Evolutionary conservation across 1,139 yeast species (phyloP).

Genomic region (Hansenula sp.): DNA sequence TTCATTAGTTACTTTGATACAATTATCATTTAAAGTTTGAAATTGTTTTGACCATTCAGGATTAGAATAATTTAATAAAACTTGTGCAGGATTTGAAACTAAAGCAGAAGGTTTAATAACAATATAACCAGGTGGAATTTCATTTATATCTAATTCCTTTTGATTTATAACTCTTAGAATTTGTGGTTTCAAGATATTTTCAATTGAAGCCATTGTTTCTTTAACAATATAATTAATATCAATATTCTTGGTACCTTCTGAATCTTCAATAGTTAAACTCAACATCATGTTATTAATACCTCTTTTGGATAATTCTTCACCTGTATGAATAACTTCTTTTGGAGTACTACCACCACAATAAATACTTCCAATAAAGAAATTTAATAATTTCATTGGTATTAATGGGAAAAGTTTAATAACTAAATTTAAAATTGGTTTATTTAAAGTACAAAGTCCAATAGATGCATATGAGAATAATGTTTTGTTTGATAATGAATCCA

Average conservation of each 20-base stretch:
- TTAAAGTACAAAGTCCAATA: constrained; percentile 64
- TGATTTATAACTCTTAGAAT: constrained; percentile 45
- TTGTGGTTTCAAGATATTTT: constrained; percentile 70
- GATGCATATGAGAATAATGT: constrained; percentile 54
- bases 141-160: constrained; percentile 50
- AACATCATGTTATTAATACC: constrained; percentile 94
- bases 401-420: constrained; percentile 70
- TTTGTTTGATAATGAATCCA: constrained; percentile 29
- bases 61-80: constrained; percentile 57
- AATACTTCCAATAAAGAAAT: constrained; percentile 69
- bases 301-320: constrained; percentile 57
- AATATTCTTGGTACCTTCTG: constrained; percentile 66
- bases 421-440: constrained; percentile 53
- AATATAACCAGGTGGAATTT: constrained; percentile 73
- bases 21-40: constrained; percentile 58
- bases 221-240: constrained; percentile 61
- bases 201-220: constrained; percentile 65
- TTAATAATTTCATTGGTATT: constrained; percentile 68
- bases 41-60: constrained; percentile 53
- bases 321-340: constrained; percentile 65
- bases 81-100: constrained; percentile 68
- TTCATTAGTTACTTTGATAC: constrained; percentile 50
- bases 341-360: constrained; percentile 91
- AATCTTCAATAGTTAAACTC: constrained; percentile 87
- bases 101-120: constrained; percentile 95